Evolutionary conservation across 2,329 filamentous ascomycete species (phyloP).

Genomic region (Penicillium hordei): DNA sequence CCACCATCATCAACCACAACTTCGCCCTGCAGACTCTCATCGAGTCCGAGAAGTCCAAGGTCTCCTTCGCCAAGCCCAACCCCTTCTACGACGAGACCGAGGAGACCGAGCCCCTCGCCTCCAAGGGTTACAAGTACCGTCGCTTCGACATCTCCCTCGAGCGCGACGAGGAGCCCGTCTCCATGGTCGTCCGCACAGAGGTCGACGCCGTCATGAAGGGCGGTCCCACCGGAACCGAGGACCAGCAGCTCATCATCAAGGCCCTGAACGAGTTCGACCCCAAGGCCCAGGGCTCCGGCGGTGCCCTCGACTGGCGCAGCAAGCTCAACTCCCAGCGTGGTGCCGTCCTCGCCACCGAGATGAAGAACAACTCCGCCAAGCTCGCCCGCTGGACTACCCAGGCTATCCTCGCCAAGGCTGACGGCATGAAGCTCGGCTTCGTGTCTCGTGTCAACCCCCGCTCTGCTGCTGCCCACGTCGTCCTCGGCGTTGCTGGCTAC

Average conservation of each 20-base stretch:
- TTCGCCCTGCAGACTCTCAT: slow-evolving; percentile 93
- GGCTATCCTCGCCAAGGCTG: slow-evolving; percentile 94
- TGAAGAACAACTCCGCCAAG: slow-evolving; percentile 99
- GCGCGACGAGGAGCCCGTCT: slow-evolving; percentile 84
- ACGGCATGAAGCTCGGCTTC: slow-evolving; percentile 98
- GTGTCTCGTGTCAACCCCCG: slow-evolving; percentile 93
- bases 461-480: slow-evolving; percentile 87
- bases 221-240: slow-evolving; percentile 80
- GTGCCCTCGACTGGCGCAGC: slow-evolving; percentile 92
- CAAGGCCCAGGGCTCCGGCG: slow-evolving; percentile 93
- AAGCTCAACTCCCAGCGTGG: slow-evolving; percentile 94
- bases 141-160: slow-evolving; percentile 93
- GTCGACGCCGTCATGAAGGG: slow-evolving; percentile 92
- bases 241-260: slow-evolving; percentile 89
- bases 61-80: slow-evolving; percentile 83
- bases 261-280: slow-evolving; percentile 98
- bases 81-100: slow-evolving; percentile 96
- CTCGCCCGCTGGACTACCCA: slow-evolving; percentile 96
- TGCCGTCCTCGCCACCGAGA: slow-evolving; percentile 96
- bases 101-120: slow-evolving; percentile 89
- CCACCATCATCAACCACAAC: slow-evolving; percentile 99
- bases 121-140: slow-evolving; percentile 98
- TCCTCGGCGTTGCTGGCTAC: slow-evolving; percentile 94
- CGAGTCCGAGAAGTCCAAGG: slow-evolving; percentile 75
- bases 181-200: slow-evolving; percentile 92